A percentile compares a stretch with the other conserved stretches of the same genome.
These are phyloP conservation scores for Toxicodendron radicans DNA, from an alignment of 345 rosid genomes.

Conservation along the genomic window DNA sequence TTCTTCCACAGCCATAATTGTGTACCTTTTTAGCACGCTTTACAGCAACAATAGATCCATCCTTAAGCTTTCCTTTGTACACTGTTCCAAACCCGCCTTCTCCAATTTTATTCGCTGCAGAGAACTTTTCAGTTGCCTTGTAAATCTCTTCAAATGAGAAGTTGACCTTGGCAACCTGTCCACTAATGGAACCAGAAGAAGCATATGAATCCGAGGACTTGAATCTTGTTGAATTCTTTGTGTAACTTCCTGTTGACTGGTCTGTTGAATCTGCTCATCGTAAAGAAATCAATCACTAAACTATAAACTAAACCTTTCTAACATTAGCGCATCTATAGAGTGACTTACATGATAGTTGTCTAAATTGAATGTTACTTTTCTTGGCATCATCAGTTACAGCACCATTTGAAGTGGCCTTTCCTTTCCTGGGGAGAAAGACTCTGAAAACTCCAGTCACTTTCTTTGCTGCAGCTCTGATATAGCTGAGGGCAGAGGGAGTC, in stretches of 20 bases:
- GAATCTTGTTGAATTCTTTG: slow-evolving; percentile 36
- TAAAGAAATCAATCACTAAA: background rate
- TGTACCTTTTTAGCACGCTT: slow-evolving; percentile 87
- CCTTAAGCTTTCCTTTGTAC: slow-evolving; percentile 73
- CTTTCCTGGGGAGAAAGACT: slow-evolving; percentile 26
- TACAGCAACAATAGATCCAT: slow-evolving; percentile 80
- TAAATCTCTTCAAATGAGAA: slow-evolving; percentile 67
- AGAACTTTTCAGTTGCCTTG: slow-evolving; percentile 77
- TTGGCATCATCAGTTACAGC: background rate
- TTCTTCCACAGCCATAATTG: background rate
- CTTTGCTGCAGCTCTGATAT: slow-evolving; percentile 45
- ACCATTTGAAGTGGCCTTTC: slow-evolving; percentile 21
- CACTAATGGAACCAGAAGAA: slow-evolving; percentile 47
- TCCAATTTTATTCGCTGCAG: slow-evolving; percentile 61
- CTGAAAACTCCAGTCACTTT: slow-evolving; percentile 47
- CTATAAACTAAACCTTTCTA: background rate
- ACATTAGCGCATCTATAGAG: background rate
- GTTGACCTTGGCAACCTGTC: slow-evolving; percentile 30
- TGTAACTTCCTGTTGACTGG: slow-evolving; percentile 50
- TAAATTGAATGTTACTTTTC: slow-evolving; percentile 23
- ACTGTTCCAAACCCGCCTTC: slow-evolving; percentile 83
- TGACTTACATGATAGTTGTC: slow-evolving; percentile 58
- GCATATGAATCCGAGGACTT: slow-evolving; percentile 53
- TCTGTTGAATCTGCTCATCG: slow-evolving; percentile 47
- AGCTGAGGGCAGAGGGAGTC: slow-evolving; percentile 19